Percentiles rank a stretch among this genome's conserved stretches.
Evolutionary conservation across 768 basidiomycete species (phyloP).

Genomic region (Terana coerulea): DNA sequence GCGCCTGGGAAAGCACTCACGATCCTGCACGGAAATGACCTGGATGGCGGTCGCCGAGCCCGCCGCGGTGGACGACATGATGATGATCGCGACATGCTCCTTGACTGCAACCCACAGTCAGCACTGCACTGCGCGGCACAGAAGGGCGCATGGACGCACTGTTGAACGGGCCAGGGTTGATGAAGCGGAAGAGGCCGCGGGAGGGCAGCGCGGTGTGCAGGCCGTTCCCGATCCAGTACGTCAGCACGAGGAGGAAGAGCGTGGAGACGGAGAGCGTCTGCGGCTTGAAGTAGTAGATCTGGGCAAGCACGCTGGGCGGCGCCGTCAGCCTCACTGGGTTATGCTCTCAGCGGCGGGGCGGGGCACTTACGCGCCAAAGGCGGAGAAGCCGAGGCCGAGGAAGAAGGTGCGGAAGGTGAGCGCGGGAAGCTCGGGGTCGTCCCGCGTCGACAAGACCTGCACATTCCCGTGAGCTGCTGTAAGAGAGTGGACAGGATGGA

Average conservation of each 20-base stretch:
- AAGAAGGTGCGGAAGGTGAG: slow-evolving; percentile 57
- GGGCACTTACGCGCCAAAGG: slow-evolving; percentile 46
- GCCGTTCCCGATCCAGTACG: slow-evolving; percentile 45
- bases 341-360: slow-evolving; percentile 21
- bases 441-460: slow-evolving; percentile 32
- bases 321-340: background rate
- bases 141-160: slow-evolving; percentile 21
- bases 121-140: background rate
- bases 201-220: slow-evolving; percentile 34
- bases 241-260: slow-evolving; percentile 48
- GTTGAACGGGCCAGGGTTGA: slow-evolving; percentile 38
- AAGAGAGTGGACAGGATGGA: background rate
- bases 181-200: slow-evolving; percentile 25
- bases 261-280: slow-evolving; percentile 47
- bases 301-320: slow-evolving; percentile 26
- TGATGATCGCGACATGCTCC: slow-evolving; percentile 34
- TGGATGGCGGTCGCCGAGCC: slow-evolving; percentile 29
- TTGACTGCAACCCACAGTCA: slow-evolving; percentile 21
- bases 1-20: slow-evolving; percentile 17
- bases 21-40: slow-evolving; percentile 30
- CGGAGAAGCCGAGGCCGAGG: slow-evolving; percentile 49
- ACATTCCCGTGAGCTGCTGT: too few relatives aligned
- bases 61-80: slow-evolving; percentile 33
- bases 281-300: slow-evolving; percentile 38
- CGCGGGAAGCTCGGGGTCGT: slow-evolving; percentile 37